These are phyloP conservation scores for Ceratobasidium sp. DNA, from an alignment of 1,284 basidiomycete genomes.

Conservation along the genomic window DNA sequence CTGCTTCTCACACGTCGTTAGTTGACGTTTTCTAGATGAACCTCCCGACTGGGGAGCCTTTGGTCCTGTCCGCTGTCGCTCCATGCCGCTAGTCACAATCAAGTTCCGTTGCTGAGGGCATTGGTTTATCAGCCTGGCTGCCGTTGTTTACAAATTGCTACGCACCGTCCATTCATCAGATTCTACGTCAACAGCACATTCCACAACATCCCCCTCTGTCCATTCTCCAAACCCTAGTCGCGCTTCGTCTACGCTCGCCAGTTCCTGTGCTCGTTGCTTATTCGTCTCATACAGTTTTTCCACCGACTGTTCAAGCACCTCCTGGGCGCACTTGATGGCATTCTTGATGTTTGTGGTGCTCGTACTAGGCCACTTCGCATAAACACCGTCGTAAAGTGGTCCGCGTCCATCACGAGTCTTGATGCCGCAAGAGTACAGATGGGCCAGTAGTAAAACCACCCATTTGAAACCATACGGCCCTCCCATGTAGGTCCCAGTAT, in stretches of 20 bases:
- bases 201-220: neutral
- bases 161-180: neutral
- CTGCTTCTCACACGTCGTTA: neutral
- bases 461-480: constrained; percentile 9
- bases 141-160: neutral
- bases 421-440: constrained; percentile 1
- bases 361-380: neutral
- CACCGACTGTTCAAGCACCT: neutral
- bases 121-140: neutral
- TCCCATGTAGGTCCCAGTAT: neutral
- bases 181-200: neutral
- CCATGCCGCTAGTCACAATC: neutral
- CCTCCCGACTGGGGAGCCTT: neutral
- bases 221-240: neutral
- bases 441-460: neutral
- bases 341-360: neutral
- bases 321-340: neutral
- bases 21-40: neutral
- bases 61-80: neutral
- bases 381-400: neutral
- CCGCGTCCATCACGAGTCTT: neutral
- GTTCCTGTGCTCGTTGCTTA: neutral
- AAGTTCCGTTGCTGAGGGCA: neutral
- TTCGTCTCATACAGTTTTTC: neutral
- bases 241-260: neutral